Conservation (phyloP, 106 monocot species). For the Platanthera zijinensis region DNA sequence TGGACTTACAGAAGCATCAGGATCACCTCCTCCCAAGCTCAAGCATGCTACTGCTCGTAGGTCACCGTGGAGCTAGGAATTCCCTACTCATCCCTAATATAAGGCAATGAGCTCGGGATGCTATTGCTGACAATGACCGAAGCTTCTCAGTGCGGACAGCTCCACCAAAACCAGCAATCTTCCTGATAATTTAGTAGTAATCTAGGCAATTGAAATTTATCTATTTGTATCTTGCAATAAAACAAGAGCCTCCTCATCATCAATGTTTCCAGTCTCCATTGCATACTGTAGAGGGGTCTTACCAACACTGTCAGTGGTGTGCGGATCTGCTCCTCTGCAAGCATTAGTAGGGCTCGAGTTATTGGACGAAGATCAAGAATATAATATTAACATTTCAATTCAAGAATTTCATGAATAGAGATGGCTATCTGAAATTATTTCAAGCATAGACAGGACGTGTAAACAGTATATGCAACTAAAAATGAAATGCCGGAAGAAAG, state of each 20-base stretch:
- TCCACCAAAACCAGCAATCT: not conserved
- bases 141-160: not conserved
- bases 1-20: not conserved
- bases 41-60: not conserved
- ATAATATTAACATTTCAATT: too few relatives aligned
- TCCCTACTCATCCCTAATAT: not conserved
- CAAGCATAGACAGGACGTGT: too few relatives aligned
- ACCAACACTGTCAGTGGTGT: slow-evolving; percentile 22
- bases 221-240: slow-evolving; percentile 48
- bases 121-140: not conserved
- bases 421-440: too few relatives aligned
- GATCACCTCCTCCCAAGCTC: not conserved
- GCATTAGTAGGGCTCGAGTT: not conserved
- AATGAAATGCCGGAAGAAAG: too few relatives aligned
- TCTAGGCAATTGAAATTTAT: slow-evolving; percentile 4
- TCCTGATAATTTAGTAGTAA: not conserved
- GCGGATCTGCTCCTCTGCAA: slow-evolving; percentile 65
- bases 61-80: not conserved
- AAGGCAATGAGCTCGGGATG: not conserved
- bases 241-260: slow-evolving; percentile 51
- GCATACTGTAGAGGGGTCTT: slow-evolving; percentile 22
- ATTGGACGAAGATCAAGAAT: not conserved
- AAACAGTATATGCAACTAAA: too few relatives aligned
- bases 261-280: slow-evolving; percentile 13
- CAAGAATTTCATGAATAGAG: too few relatives aligned